phyloP scores from a whole-genome alignment of 2,329 filamentous ascomycete species.

The Sclerotinia nivalis region DNA sequence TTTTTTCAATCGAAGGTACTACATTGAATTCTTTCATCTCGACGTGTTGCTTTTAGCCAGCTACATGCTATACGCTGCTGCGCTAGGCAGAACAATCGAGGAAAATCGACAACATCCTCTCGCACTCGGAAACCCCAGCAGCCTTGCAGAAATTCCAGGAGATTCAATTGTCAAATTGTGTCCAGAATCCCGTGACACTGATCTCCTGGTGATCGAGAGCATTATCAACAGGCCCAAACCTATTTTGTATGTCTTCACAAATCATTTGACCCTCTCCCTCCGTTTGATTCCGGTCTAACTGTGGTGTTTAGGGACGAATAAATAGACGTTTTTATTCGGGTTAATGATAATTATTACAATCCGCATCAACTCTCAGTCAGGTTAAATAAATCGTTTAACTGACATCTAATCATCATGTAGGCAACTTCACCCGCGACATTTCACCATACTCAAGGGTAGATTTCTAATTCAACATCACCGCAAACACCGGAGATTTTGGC shows the following conservation, averaged over 20 bases:
- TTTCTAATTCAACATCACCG: slow-evolving; percentile 16
- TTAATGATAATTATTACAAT: slow-evolving; percentile 23
- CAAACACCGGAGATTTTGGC: slow-evolving; percentile 15
- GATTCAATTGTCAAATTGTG: slow-evolving; percentile 24
- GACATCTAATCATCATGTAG: slow-evolving; percentile 5
- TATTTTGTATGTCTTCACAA: slow-evolving; percentile 22
- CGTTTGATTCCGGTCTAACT: slow-evolving; percentile 13
- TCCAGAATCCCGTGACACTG: slow-evolving; percentile 24
- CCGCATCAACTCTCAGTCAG: too few relatives aligned
- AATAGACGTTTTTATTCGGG: slow-evolving; percentile 23
- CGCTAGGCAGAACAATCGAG: slow-evolving; percentile 7
- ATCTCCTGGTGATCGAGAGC: slow-evolving; percentile 18
- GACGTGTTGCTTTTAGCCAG: slow-evolving; percentile 16
- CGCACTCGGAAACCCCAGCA: slow-evolving; percentile 8
- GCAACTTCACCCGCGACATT: slow-evolving; percentile 22
- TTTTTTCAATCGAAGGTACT: too few relatives aligned
- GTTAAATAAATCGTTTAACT: slow-evolving; percentile 20
- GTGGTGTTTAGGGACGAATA: slow-evolving; percentile 21
- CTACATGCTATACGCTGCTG: slow-evolving; percentile 14
- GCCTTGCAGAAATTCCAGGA: slow-evolving; percentile 8
- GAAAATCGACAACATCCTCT: slow-evolving; percentile 21
- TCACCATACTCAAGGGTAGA: slow-evolving; percentile 20
- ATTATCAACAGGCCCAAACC: slow-evolving; percentile 21
- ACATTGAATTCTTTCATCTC: slow-evolving; percentile 18
- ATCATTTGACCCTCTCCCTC: slow-evolving; percentile 6